Evolutionary conservation across 2,329 filamentous ascomycete genomes (phyloP), one percentile per base, ranked within the genome.

Genomic region (Lasiodiplodia gonubiensis): DNA sequence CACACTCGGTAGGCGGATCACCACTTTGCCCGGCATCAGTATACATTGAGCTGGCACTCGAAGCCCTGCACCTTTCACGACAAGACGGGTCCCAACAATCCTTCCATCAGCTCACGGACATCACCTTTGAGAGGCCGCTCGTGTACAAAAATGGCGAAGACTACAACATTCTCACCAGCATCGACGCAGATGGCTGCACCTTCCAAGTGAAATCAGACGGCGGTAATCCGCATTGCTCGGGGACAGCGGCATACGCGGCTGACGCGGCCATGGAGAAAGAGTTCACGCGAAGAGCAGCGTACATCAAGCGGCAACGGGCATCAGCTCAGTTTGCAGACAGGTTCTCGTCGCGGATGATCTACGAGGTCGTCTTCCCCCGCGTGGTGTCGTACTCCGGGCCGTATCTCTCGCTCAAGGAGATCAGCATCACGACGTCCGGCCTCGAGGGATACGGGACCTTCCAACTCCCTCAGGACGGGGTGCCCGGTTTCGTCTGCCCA

Each of bases 291-390:
- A 35, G 33, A 7, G 16, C 63, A 12, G 48, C 67, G 3, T 39
- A 54, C 14, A 59, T 66, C 27, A 68, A 68, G 27, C 27, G 67
- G 27, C 67, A 70, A 21, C 60, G 66, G 5, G 57, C 53, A 23
- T 69, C 68, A 5, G 67, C 57, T 11, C 64, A 66, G 25, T 69
- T 70, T 8, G 55, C 71, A 6, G 72, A 75, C 53, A 71, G 70
- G 18, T 73, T 74, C 65, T 69, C 69, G 2, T 67, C 71, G 2
- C 70, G 71, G 46, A 73, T 73, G 46, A 68, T 76, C 10, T 77
- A 77, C 52, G 69, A 75, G 11, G 68, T 71, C 54, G 72, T 77
- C n/a, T 77, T 77, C 67, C 74, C 74, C 23, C 72, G 75, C 25
- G 75, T 77, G 10, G 75, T 77, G 1, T 53, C 67, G 2, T 77